Evolutionary conservation across 495 filamentous ascomycete genomes (phyloP), one percentile per base, ranked within the genome.

Genomic region (Trichoderma erinaceum): DNA sequence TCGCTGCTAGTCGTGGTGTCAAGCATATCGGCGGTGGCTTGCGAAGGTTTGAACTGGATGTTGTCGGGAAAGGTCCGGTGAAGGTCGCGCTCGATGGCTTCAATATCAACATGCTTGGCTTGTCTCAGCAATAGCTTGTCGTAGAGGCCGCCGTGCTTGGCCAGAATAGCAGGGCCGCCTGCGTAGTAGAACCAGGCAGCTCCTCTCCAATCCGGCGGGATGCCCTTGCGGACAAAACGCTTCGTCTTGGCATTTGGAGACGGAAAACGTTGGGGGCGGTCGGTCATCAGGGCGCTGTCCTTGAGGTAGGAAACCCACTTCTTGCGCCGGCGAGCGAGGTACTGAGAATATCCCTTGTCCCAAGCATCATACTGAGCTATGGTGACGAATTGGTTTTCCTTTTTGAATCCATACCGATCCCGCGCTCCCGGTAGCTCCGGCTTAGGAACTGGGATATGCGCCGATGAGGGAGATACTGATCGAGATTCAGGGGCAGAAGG

Each of bases 121-220:
- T 88, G 86, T 63, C 83, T 82, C 69, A 81, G 75, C 15, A 96
- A 77, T 41, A 97, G 80, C 52, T 86, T 78, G 48, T 87, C 82
- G 71, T 97, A 99, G 13, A 92, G 75, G 3, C 91, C 91, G 12
- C 82, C 79, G 73, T 96, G 83, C 67, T 90, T 88, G 67, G 85
- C 84, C 67, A 97, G 73, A 70, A 89, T 86, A 50, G 87, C 85
- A 35, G 91, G 90, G 7, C 95, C 95, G 15, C 92, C 92, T n/a
- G 92, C 93, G 75, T 97, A 99, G 77, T 88, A 98, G 73, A 97
- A 99, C 95, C 95, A 99, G 41, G 95, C 94, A 6, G 90, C 88
- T 13, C 95, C 95, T 72, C 95, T 85, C 86, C 91, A 93, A 68
- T 96, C 92, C 1, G 93, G 89, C 2, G 95, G 95, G 29, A 97